A percentile compares a stretch with the other conserved stretches of the same genome.
phyloP scores from a whole-genome alignment of 2,329 filamentous ascomycete species.

The Apiospora kogelbergensis region DNA sequence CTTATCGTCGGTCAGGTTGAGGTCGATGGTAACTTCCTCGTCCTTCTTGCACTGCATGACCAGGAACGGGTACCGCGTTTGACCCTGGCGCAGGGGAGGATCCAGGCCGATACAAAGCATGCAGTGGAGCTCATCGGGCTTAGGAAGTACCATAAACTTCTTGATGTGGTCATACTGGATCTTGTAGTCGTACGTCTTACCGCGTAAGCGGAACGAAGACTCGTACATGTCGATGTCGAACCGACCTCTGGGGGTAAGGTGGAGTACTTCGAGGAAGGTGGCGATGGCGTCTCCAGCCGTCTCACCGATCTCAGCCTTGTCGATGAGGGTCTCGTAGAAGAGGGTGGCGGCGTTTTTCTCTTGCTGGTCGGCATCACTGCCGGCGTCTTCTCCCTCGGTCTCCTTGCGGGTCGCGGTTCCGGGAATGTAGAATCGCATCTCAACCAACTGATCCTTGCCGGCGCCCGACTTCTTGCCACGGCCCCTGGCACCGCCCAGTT shows the following conservation, averaged over 20 bases:
- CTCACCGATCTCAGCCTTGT: slow-evolving; percentile 98
- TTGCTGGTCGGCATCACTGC: slow-evolving; percentile 66
- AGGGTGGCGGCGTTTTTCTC: slow-evolving; percentile 94
- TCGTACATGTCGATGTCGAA: slow-evolving; percentile 99
- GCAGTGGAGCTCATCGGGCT: slow-evolving; percentile 96
- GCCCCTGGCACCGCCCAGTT: slow-evolving; percentile 69
- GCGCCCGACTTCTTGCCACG: slow-evolving; percentile 89
- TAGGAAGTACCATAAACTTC: slow-evolving; percentile 97
- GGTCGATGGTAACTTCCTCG: slow-evolving; percentile 92
- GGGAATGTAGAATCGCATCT: slow-evolving; percentile 99
- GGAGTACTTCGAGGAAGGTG: slow-evolving; percentile 93
- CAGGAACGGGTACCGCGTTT: slow-evolving; percentile 96
- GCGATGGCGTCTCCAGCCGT: slow-evolving; percentile 98
- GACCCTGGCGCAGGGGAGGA: slow-evolving; percentile 91
- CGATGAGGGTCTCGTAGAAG: slow-evolving; percentile 98
- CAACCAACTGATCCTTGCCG: slow-evolving; percentile 88
- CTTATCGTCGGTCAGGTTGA: slow-evolving; percentile 92
- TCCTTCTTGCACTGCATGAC: slow-evolving; percentile 99
- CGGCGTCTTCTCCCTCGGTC: slow-evolving; percentile 70
- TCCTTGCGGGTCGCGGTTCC: slow-evolving; percentile 82
- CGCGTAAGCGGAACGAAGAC: slow-evolving; percentile 90
- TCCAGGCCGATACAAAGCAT: slow-evolving; percentile 94
- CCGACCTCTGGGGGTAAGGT: slow-evolving; percentile 96
- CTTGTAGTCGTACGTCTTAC: slow-evolving; percentile 99
- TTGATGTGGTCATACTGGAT: slow-evolving; percentile 98